phyloP scores from a whole-genome alignment of 208 protist genomes.

The Phytomonas sp. region DNA sequence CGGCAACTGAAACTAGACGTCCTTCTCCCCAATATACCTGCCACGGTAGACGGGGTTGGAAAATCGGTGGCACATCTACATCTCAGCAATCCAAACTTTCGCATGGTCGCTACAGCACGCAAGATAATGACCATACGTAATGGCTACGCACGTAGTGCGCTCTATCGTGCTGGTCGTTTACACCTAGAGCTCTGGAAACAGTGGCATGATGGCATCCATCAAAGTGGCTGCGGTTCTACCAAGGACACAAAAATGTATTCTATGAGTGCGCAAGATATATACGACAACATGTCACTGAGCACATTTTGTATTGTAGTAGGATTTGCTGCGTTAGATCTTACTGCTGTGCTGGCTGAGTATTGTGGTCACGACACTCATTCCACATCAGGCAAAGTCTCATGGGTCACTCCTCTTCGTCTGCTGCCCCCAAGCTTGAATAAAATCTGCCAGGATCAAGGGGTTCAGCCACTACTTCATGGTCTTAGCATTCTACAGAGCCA shows the following conservation, averaged over 20 bases:
- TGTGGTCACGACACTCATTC: not conserved
- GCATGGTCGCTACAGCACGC: conserved; percentile 17
- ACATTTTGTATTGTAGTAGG: conserved; percentile 79
- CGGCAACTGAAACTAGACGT: conserved; percentile 9
- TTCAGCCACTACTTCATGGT: conserved; percentile 28
- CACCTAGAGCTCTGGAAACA: conserved; percentile 78
- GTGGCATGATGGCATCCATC: conserved; percentile 22
- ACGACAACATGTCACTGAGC: conserved; percentile 67
- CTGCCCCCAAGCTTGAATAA: conserved; percentile 44
- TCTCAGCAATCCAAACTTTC: conserved; percentile 15
- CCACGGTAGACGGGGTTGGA: conserved; percentile 17
- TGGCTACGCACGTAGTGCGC: conserved; percentile 38
- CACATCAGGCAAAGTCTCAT: conserved; percentile 9
- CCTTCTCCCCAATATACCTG: conserved; percentile 35
- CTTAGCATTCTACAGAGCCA: conserved; percentile 33
- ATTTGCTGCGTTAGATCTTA: conserved; percentile 42
- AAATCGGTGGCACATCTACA: conserved; percentile 15
- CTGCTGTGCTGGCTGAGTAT: conserved; percentile 13
- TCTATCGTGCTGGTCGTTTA: conserved; percentile 47
- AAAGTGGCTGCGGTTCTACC: not conserved
- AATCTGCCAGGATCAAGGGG: conserved; percentile 29
- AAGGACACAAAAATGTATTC: not conserved
- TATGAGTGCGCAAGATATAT: conserved; percentile 31
- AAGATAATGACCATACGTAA: conserved; percentile 61
- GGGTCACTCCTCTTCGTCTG: conserved; percentile 34